Evolutionary conservation across 1,139 yeast genomes (phyloP), one percentile per base, ranked within the genome.

Genomic region (Protomyces lactucae-debilis): DNA sequence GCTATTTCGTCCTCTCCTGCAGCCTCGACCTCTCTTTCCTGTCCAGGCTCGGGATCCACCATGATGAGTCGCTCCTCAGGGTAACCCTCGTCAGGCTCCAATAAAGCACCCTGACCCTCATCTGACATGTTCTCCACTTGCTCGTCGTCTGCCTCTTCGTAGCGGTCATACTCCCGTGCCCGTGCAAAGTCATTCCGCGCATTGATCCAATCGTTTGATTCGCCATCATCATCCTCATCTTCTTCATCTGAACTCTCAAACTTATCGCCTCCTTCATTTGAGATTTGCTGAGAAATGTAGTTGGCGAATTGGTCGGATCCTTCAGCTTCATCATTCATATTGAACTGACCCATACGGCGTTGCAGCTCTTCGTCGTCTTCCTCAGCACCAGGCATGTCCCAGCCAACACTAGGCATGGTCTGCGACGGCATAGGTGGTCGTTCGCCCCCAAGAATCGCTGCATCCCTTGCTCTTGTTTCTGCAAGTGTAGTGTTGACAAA

Each of bases 401-500:
- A 69, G 65, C 55, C 59, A 36, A 66, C 68, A 59, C 74, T 67
- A 52, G 71, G 76, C 67, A 72, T 69, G 69, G 65, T 48, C 37
- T 60, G 57, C 18, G 51, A 61, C 16, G 66, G 65, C 45, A 63
- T 67, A 23, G 76, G 75, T 64, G 86, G 87, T 72, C 81, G 72
- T 72, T 79, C 76, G 39, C 96, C 97, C 12, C 99, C 98, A 40
- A 93, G 80, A 46, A 93, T 88, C n/a, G 97, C 92, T 75, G 93
- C 93, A 76, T 93, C 93, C 76, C 91, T 92, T 72, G 91, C 96
- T 69, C 99, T 82, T 1, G 96, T 90, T 72, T 89, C 96, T 66
- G 88, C 87, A 67, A 93, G 78, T 0, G 90, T 87, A 68, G 87
- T 86, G 65, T 87, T 87, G 16, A 92, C 96, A 75, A 92, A 93